A percentile compares a stretch with the other conserved stretches of the same genome.
phyloP scores from a whole-genome alignment of 371 early-diverging fungal genomes.

The Rhizopus sp. region DNA sequence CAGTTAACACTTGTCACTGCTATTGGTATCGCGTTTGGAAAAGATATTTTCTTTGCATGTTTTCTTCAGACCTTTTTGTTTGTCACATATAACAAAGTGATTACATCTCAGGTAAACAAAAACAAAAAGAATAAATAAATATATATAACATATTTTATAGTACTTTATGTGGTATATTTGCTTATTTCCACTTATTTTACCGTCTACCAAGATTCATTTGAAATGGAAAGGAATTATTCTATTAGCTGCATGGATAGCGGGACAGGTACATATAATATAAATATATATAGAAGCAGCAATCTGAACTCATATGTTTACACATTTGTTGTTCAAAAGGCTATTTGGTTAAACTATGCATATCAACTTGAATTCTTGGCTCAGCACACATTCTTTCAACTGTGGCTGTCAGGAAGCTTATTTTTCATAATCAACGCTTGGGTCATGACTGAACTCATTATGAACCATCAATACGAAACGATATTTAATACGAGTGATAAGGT shows the following conservation, averaged over 20 bases:
- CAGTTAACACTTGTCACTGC: constrained; percentile 65
- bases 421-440: constrained; percentile 73
- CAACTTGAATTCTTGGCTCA: constrained; percentile 84
- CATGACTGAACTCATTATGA: constrained; percentile 59
- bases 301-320: not conserved
- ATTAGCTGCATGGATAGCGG: constrained; percentile 71
- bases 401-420: constrained; percentile 72
- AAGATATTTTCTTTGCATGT: constrained; percentile 83
- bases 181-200: constrained; percentile 85
- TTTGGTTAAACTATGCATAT: constrained; percentile 87
- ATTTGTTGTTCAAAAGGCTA: constrained; percentile 57
- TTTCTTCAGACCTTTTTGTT: constrained; percentile 95
- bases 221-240: constrained; percentile 62
- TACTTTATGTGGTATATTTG: constrained; percentile 99
- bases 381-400: constrained; percentile 77
- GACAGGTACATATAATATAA: constrained; percentile 55
- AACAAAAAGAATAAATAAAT: not conserved
- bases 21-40: constrained; percentile 71
- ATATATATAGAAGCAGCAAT: not conserved
- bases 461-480: constrained; percentile 57
- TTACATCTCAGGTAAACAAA: constrained; percentile 88
- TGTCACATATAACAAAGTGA: constrained; percentile 96
- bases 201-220: constrained; percentile 57
- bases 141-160: constrained; percentile 37
- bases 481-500: constrained; percentile 55